Base-by-base conservation (phyloP, 805 yeast genomes). In the Saccharomycopsis sp. region DNA sequence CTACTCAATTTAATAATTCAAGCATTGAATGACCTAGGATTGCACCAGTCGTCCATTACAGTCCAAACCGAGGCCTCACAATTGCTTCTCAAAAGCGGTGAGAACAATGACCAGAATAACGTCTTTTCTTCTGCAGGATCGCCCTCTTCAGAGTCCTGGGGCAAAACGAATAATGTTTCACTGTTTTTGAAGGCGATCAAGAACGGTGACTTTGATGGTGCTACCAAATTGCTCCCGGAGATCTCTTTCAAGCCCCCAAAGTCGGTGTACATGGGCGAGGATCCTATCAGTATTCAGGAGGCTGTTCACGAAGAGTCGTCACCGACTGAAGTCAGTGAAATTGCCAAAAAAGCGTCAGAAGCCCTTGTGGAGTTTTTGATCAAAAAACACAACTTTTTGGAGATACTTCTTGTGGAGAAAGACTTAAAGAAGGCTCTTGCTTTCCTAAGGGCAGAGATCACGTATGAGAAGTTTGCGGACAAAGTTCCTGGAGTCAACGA, bases 1-100 rank as follows among this genome's bases (percentile, higher is more conserved):
- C 69, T 80, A 20, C 74, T 82, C 1, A 73, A 81, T 53, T 67
- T 82, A 29, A 65, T 82, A 47, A 75, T 81, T 41, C 83, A 81
- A 62, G 69, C 82, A 0, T 65, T 82, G 53, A 68, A 70, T 41
- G 84, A 80, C 58, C 61, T 82, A 58, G 84, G 84, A 2, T 80
- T 76, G 63, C 57, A 64, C 2, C 62, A 68, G 2, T 66, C 80
- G 0, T 76, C 81, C 0, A 60, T 66, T 2, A 55, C 62, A 2
- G 67, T 82, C 47, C 77, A 76, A 58, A 59, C 66, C 3, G 82
- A 79, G 63, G 64, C 71, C 4, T 61, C 63, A 18, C 64, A 62
- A 24, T 53, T 64, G 4, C 62, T 71, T 12, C 48, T 5, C 21
- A 16, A 16, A 4, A 44, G 21, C 48, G 16, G 16, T 18, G 18